Percentiles rank a stretch among this genome's conserved stretches.
Conservation (phyloP, 1,284 basidiomycete genomes). For the Exsudoporus floridanus region DNA sequence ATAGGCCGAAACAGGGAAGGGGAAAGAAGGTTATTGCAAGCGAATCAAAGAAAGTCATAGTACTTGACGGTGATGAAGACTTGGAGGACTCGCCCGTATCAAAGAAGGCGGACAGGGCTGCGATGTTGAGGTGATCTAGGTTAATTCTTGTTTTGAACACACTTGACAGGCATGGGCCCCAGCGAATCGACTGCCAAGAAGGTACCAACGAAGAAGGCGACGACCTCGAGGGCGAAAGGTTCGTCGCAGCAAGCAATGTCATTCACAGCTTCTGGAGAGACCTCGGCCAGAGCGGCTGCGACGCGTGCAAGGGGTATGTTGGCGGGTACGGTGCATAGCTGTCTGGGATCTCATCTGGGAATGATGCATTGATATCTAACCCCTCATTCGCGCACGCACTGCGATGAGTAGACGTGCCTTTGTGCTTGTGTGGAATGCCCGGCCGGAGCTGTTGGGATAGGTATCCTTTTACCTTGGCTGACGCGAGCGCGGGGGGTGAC, state of each 20-base stretch:
- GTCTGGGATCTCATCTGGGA: neutral
- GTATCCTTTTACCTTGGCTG: neutral
- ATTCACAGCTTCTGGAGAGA: conserved; percentile 60
- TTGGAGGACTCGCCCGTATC: conserved; percentile 49
- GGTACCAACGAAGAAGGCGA: conserved; percentile 56
- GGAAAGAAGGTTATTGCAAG: conserved; percentile 38
- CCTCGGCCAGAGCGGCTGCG: conserved; percentile 56
- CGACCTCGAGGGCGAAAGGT: conserved; percentile 38
- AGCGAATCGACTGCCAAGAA: conserved; percentile 26
- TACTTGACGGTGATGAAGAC: conserved; percentile 55
- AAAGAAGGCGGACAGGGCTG: conserved; percentile 65
- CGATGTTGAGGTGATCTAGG: conserved; percentile 55
- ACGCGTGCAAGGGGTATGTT: conserved; percentile 56
- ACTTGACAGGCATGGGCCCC: conserved; percentile 1
- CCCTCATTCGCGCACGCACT: conserved; percentile 22
- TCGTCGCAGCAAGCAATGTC: conserved; percentile 42
- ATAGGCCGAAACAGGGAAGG: conserved; percentile 38
- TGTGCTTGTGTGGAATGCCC: neutral
- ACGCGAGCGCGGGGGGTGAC: too few relatives aligned
- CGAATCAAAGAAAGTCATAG: conserved; percentile 55
- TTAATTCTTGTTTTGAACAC: neutral
- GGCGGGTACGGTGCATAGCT: conserved; percentile 29
- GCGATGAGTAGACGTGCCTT: conserved; percentile 28
- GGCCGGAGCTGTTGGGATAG: neutral
- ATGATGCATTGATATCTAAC: neutral